Evolutionary conservation across 2,329 filamentous ascomycete genomes (phyloP).

Genomic region (Colletotrichum navitas): DNA sequence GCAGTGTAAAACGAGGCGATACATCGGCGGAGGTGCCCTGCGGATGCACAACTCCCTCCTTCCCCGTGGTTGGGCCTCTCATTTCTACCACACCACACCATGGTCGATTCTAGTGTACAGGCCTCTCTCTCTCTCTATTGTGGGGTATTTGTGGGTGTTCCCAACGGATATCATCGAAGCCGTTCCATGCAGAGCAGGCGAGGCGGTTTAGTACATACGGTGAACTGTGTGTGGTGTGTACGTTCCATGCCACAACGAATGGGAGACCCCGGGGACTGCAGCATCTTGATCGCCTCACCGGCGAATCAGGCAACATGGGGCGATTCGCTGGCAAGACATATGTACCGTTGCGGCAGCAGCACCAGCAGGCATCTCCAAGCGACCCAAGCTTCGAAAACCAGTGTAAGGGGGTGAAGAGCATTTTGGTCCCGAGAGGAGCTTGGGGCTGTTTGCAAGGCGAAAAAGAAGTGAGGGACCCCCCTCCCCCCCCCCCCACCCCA

Average conservation of each 20-base stretch:
- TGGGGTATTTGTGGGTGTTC: conserved; percentile 24
- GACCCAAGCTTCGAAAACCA: background rate
- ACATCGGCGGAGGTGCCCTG: background rate
- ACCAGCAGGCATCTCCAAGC: conserved; percentile 10
- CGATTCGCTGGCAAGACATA: background rate
- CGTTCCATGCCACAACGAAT: background rate
- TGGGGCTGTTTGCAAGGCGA: conserved; percentile 18
- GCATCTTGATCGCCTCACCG: conserved; percentile 4
- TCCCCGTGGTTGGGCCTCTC: no score
- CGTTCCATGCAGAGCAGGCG: conserved; percentile 3
- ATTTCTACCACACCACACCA: background rate
- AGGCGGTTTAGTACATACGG: conserved; percentile 22
- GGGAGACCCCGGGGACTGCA: conserved; percentile 2
- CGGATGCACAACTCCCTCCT: no score
- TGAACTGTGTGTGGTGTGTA: background rate
- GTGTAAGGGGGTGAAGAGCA: background rate
- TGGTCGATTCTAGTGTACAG: background rate
- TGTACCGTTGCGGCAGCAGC: background rate
- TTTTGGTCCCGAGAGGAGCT: conserved; percentile 8
- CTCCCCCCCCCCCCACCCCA: no score
- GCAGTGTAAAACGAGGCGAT: background rate
- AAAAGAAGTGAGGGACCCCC: conserved; percentile 16
- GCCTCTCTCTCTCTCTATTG: background rate
- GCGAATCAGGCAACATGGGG: background rate
- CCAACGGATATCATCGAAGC: conserved; percentile 2